phyloP scores from a whole-genome alignment of 73 alveolate species.

The Symbiodinium natans region DNA sequence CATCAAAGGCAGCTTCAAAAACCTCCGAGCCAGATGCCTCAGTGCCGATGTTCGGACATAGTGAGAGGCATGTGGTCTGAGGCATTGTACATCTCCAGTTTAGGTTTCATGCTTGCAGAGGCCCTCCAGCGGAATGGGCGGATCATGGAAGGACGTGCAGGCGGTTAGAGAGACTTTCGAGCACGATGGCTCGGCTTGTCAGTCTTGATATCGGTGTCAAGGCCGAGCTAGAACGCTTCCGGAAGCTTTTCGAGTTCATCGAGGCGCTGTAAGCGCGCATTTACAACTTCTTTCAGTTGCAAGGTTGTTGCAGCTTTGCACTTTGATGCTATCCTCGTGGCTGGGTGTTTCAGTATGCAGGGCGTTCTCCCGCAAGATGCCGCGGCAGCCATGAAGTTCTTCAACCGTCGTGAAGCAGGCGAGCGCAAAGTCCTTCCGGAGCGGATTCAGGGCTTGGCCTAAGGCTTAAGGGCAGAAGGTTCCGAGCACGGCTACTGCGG shows the following conservation, averaged over 20 bases:
- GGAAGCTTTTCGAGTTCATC: constrained; percentile 78
- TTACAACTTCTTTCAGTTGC: neutral
- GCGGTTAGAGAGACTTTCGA: neutral
- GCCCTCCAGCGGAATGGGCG: constrained; percentile 86
- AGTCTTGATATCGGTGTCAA: too few species aligned
- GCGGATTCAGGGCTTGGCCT: neutral
- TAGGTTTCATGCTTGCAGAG: neutral
- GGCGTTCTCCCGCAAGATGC: constrained; percentile 92
- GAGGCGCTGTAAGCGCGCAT: neutral
- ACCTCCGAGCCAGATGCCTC: neutral
- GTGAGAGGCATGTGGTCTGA: too few species aligned
- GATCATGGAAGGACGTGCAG: constrained; percentile 91
- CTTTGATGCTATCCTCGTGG: neutral
- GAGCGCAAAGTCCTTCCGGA: too few species aligned
- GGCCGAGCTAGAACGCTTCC: constrained; percentile 89
- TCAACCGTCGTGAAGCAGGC: constrained; percentile 72
- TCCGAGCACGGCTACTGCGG: neutral
- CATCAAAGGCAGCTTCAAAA: neutral
- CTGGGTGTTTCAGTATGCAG: neutral
- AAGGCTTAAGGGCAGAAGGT: neutral
- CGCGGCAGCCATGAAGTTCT: constrained; percentile 77
- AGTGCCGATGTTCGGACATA: too few species aligned
- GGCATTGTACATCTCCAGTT: too few species aligned
- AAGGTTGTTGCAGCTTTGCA: neutral
- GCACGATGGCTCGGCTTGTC: neutral